Base-by-base conservation (phyloP, 1,139 yeast genomes). In the Geotrichum bryndzae region DNA sequence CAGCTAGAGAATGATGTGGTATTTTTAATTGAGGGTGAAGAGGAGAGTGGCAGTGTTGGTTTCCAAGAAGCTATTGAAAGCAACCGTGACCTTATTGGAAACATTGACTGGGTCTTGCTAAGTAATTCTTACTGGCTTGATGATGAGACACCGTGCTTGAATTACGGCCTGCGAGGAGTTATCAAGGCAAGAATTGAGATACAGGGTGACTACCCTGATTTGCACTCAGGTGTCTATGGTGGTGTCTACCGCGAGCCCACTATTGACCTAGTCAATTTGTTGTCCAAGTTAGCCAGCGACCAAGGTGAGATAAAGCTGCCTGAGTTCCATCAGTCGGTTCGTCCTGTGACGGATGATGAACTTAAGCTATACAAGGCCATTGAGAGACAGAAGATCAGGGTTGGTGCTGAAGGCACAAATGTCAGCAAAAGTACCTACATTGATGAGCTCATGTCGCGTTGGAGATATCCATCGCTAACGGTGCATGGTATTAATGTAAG, bases 191-290 rank as follows among this genome's bases (percentile, higher is more conserved):
- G 85, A 15, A 82, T 94, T 2, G 84, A 83, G 51, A 80, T 94
- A n/a, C 77, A 79, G 61, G 85, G 92, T 58, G 90, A 84, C 63
- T 81, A 81, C 64, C 96, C 96, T 0, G 98, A 94, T 74, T 79
- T 96, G 65, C 99, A 94, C 70, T 90, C 97, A 0, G 99, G 99
- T 65, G 96, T 94, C 18, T 96, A 92, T 75, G 99, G 99, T 56
- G 99, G 98, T 63, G 86, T 88, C 8, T 83, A 84, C 68, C 81
- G 88, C 63, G 99, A 94, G 68, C 98, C 99, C 1, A 86, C 96
- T 0, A 83, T 90, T 78, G 98, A 94, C 70, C 75, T 94, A 71
- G 82, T 92, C 58, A 87, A 86, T 63, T 70, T 92, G 18, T 76
- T 92, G 50, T 82, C 94, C 8, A 82, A 83, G 60, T 76, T 91